Base-by-base conservation (phyloP, 768 basidiomycete species). In the Mycena rebaudengoi region DNA sequence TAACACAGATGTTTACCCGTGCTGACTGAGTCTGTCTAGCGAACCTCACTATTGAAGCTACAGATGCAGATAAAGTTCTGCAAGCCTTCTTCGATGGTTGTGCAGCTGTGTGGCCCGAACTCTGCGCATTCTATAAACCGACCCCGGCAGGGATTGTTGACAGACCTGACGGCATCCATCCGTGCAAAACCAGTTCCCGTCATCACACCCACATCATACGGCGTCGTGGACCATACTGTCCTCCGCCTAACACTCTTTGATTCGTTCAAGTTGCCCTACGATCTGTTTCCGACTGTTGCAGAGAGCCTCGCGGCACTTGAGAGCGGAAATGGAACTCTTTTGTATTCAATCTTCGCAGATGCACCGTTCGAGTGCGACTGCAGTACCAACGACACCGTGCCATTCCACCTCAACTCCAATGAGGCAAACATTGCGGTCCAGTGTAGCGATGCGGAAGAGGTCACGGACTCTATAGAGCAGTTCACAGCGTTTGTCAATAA, bases 71-170 rank as follows among this genome's bases (percentile, higher is more conserved):
- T 55, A 63, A 62, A 23, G 65, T 63, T 5, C 45, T 75, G 13
- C 63, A 75, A 32, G 43, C 40, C 7, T 74, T 75, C 67, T 73
- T 74, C 55, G 54, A 63, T 23, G 44, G 59, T 13, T 75, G 74
- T 52, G 46, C 35, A 12, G 64, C 61, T n/a, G 73, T 69, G 6
- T 72, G 73, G 12, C 71, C 70, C 2, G n/a, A 48, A 7, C 39
- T 53, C 20, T 75, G 74, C 26, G 66, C 74, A 6, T 71, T 77
- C 37, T 69, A 71, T 41, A 72, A 66, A 23, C 46, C 67, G 18
- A 64, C 73, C 6, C 33, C 73, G 13, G 46, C 23, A 23, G 41
- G 28, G 14, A 67, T 76, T 16, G 51, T 65, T 21, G 55, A 52
- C 20, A 64, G 67, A 14, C 65, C 63, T 76, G 6, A 64, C 64